Evolutionary conservation across 305 asterid genomes (phyloP), one percentile per base, ranked within the genome.

Genomic region (Fraxinus greggii): DNA sequence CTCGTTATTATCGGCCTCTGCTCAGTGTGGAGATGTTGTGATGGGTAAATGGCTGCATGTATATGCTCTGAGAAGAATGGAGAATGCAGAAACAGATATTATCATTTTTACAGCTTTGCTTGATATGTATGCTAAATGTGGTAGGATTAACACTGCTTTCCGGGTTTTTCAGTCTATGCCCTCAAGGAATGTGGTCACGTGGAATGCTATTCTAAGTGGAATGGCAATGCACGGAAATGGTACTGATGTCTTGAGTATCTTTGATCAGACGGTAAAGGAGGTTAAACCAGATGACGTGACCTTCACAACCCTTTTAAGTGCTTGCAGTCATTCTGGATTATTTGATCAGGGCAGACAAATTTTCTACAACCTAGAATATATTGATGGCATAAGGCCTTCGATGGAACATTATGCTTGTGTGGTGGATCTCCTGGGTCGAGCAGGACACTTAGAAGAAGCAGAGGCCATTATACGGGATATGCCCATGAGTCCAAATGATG

Each of bases 61-160:
- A 1, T 87, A 87, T 81, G 90, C 92, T 82, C 80, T 93, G 86
- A 92, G 83, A 87, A 79, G 81, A 80, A 78, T 83, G 74, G 63
- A 45, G 7, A 85, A 81, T 17, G 87, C 90, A 9, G 87, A 86
- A 2, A 77, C 45, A 1, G 90, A 92, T 70, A 86, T 92, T 59
- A 84, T 91, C 81, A 88, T 92, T 23, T 86, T 84, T 5, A 94
- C 97, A 1, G 87, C 98, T 51, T 85, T 94, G 84, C 91, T 94
- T 19, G 93, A 94, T 69, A 94, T 94, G 98, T 94, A 94, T 77
- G 95, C 97, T 3, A 93, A 94, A 82, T 94, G 98, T 78, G 98
- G 97, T 23, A 86, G 88, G 38, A 86, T 93, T 28, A 78, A 84
- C 31, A 76, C 83, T 75, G 94, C 98, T 28, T 67, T 85, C 33